phyloP scores from a whole-genome alignment of 345 rosid species.

The Lepidium aucheri region DNA sequence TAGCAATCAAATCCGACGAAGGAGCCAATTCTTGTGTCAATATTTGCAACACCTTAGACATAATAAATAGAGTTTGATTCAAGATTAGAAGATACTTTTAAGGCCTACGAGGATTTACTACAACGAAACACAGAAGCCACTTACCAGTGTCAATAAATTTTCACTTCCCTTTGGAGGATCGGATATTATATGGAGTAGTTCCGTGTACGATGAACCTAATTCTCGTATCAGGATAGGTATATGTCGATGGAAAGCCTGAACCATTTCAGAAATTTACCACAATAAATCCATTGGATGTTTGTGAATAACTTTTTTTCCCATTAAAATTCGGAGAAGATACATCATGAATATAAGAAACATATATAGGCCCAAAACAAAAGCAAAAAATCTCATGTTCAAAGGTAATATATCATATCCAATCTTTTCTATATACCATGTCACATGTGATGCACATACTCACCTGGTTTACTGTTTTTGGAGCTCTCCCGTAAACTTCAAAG shows the following conservation, averaged over 20 bases:
- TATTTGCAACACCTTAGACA: slow-evolving; percentile 77
- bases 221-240: slow-evolving; percentile 77
- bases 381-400: neutral
- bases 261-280: slow-evolving; percentile 10
- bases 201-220: slow-evolving; percentile 71
- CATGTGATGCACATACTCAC: slow-evolving; percentile 26
- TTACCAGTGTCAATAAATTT: slow-evolving; percentile 82
- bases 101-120: slow-evolving; percentile 4
- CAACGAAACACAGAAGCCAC: slow-evolving; percentile 17
- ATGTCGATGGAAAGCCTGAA: slow-evolving; percentile 91
- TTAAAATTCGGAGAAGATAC: neutral
- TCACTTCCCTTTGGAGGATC: slow-evolving; percentile 99
- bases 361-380: neutral
- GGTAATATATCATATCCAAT: neutral
- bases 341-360: neutral
- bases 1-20: slow-evolving; percentile 62
- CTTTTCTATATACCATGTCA: neutral
- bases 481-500: slow-evolving; percentile 65
- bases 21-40: slow-evolving; percentile 80
- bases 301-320: neutral
- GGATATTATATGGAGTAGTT: slow-evolving; percentile 71
- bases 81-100: slow-evolving; percentile 9
- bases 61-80: slow-evolving; percentile 16
- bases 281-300: neutral
- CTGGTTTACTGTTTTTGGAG: slow-evolving; percentile 86